These are phyloP conservation scores for Schrenkiella parvula DNA, from an alignment of 345 rosid species.

Conservation along the genomic window DNA sequence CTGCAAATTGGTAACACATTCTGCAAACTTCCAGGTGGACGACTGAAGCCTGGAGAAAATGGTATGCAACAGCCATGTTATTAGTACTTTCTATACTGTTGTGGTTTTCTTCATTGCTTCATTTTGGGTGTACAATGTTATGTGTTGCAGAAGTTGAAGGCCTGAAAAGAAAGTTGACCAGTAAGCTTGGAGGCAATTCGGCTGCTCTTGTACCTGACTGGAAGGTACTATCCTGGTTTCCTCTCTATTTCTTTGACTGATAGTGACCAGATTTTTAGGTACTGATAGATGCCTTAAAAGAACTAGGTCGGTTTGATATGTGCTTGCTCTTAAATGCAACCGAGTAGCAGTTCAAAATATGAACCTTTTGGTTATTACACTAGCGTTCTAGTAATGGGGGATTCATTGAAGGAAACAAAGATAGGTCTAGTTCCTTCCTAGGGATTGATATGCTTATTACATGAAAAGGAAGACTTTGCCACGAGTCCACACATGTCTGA, in stretches of 20 bases:
- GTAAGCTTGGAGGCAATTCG: conserved; percentile 94
- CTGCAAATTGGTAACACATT: conserved; percentile 95
- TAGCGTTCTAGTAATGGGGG: background rate
- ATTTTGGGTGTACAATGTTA: conserved; percentile 16
- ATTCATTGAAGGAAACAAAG: background rate
- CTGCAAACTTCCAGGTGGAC: conserved; percentile 99
- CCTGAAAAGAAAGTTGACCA: conserved; percentile 84
- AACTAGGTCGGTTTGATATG: background rate
- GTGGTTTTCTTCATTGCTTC: background rate
- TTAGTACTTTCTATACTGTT: background rate
- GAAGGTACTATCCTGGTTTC: conserved; percentile 54
- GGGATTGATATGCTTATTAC: background rate
- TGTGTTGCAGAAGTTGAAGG: conserved; percentile 75
- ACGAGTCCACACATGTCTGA: background rate
- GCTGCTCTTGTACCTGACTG: conserved; percentile 78
- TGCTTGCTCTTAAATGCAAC: background rate
- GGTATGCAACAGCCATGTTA: conserved; percentile 40
- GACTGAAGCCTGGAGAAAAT: conserved; percentile 94
- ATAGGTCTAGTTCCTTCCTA: background rate
- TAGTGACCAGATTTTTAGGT: background rate
- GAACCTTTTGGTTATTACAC: background rate
- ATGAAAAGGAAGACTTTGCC: background rate
- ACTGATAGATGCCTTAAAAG: background rate
- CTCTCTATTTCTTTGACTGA: background rate
- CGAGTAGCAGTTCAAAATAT: background rate